These are phyloP conservation scores for Jatropha curcas DNA, from an alignment of 345 rosid genomes.

Conservation along the genomic window DNA sequence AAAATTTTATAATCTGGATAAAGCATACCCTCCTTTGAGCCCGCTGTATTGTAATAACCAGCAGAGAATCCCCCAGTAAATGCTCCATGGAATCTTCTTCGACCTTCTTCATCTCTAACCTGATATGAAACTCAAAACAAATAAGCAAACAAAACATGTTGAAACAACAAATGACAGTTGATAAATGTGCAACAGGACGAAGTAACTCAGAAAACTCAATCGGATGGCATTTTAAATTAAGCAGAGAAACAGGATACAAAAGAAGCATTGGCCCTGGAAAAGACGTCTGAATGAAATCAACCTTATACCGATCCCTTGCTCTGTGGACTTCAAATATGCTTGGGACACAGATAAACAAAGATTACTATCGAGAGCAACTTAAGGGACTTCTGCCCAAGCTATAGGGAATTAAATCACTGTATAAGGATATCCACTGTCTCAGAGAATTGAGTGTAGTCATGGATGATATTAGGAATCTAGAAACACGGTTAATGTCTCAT, in stretches of 20 bases:
- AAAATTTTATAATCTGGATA: too few species aligned
- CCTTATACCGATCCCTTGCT: too few species aligned
- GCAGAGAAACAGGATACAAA: not conserved
- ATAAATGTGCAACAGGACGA: not conserved
- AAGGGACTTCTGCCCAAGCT: not conserved
- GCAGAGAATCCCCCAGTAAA: conserved; percentile 97
- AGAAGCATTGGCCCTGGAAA: not conserved
- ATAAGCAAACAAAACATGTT: not conserved
- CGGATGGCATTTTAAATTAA: not conserved
- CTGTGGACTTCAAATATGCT: not conserved
- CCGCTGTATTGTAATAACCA: conserved; percentile 90
- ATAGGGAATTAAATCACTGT: too few species aligned
- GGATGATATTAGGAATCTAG: not conserved
- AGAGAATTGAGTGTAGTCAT: not conserved
- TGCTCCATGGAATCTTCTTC: conserved; percentile 97
- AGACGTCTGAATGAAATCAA: too few species aligned
- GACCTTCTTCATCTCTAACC: conserved; percentile 97
- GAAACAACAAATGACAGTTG: not conserved
- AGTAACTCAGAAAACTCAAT: not conserved
- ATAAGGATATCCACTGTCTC: not conserved
- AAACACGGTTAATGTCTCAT: not conserved
- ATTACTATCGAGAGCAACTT: not conserved
- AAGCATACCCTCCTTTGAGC: conserved; percentile 80
- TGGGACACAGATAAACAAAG: not conserved
- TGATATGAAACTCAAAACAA: conserved; percentile 26